Evolutionary conservation across 2,329 filamentous ascomycete genomes (phyloP).

Genomic region (Cytospora piceicola): DNA sequence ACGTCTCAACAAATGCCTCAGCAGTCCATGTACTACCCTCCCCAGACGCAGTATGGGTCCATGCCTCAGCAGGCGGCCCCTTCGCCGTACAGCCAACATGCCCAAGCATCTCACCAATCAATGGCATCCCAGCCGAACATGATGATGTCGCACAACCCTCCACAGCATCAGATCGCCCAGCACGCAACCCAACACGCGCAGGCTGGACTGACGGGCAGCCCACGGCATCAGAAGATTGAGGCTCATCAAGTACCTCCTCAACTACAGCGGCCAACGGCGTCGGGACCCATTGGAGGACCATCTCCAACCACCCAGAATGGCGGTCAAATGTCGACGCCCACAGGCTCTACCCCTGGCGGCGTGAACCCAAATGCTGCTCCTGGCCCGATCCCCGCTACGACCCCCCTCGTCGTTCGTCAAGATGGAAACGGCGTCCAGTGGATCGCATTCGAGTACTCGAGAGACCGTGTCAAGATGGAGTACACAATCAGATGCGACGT

Average conservation of each 20-base stretch:
- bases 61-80: constrained; percentile 66
- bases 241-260: constrained; percentile 61
- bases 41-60: constrained; percentile 65
- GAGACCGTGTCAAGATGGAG: constrained; percentile 98
- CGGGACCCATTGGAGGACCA: constrained; percentile 49
- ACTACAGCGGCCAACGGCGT: constrained; percentile 60
- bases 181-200: constrained; percentile 62
- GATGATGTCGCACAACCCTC: constrained; percentile 66
- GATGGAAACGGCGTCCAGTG: constrained; percentile 97
- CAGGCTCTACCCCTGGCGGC: constrained; percentile 56
- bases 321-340: constrained; percentile 44
- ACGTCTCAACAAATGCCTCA: constrained; percentile 74
- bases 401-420: constrained; percentile 89
- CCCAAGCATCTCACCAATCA: constrained; percentile 57
- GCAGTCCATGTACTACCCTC: constrained; percentile 77
- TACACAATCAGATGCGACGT: constrained; percentile 98
- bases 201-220: constrained; percentile 62
- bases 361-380: constrained; percentile 90
- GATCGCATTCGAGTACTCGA: constrained; percentile 98
- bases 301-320: constrained; percentile 28
- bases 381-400: constrained; percentile 94
- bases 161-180: constrained; percentile 62
- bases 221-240: constrained; percentile 65
- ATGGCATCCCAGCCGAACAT: constrained; percentile 68
- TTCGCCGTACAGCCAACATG: constrained; percentile 65